Conservation (phyloP, 1,284 basidiomycete genomes). For the Cronartium ribicola region DNA sequence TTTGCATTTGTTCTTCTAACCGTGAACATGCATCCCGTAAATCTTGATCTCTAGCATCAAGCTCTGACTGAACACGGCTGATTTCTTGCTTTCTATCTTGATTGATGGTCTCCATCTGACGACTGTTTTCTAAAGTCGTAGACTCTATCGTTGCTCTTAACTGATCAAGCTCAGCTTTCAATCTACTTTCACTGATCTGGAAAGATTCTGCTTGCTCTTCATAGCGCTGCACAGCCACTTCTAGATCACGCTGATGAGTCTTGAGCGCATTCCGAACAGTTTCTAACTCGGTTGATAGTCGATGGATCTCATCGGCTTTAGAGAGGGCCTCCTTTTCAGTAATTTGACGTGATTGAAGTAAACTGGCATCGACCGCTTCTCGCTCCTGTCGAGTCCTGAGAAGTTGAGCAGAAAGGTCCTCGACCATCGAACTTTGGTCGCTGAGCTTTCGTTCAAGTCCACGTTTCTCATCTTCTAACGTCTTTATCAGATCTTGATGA, state of each 20-base stretch:
- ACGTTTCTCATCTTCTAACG: conserved; percentile 19
- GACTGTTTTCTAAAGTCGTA: background rate
- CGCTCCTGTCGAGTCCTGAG: conserved; percentile 15
- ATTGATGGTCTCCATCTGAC: background rate
- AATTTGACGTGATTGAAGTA: conserved; percentile 8
- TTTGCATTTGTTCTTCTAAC: conserved; percentile 11
- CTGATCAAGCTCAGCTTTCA: background rate
- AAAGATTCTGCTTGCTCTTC: background rate
- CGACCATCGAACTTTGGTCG: conserved; percentile 10
- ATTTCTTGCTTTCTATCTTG: background rate
- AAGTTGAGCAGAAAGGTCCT: conserved; percentile 21
- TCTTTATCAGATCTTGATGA: conserved; percentile 13
- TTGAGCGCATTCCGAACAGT: background rate
- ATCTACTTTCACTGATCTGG: background rate
- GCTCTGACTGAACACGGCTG: background rate
- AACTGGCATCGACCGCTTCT: conserved; percentile 1
- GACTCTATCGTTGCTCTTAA: background rate
- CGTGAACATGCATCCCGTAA: background rate
- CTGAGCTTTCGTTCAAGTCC: conserved; percentile 4
- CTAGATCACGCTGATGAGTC: conserved; percentile 11
- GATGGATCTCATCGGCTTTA: conserved; percentile 18
- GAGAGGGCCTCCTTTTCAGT: conserved; percentile 5
- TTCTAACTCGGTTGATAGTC: conserved; percentile 3
- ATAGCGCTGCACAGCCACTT: background rate
- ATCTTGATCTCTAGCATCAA: background rate